Base-by-base conservation (phyloP, 768 basidiomycete genomes). In the Leucocoprinus leucothites region DNA sequence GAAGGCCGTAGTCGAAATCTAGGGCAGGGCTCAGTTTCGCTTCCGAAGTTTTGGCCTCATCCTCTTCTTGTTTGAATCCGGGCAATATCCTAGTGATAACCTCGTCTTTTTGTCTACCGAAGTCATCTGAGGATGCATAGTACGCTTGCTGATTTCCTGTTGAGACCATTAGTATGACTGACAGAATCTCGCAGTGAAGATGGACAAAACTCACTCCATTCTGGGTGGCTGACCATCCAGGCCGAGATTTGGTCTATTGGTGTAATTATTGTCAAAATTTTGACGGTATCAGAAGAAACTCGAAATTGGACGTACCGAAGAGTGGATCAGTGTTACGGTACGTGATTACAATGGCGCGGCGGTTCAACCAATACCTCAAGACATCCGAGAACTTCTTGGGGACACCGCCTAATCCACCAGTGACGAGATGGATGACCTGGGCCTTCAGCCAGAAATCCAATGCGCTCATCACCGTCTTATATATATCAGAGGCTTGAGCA, bases 161-260 rank as follows among this genome's bases (percentile, higher is more conserved):
- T n/a, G n/a, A 35, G 24, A 16, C 6, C 11, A 34, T 26, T 14
- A 11, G 13, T 9, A 3, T 21, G 3, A 21, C 8, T 14, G 8
- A 6, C 18, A 1, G 22, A 22, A 9, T 9, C 24, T 22, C 3
- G 21, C 11, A n/a, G 35, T 13, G 16, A 38, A 7, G 34, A 2
- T 31, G 21, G 13, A 7, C 6, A 4, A 38, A 18, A n/a, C 80
- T 56, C 52, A 78, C 81, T 69, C 80, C 81, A 85, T 14, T 76
- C 68, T 11, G 80, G 79, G 31, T 81, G 78, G 44, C 72, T 73
- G n/a, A 81, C 77, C 0, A 85, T 58, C 82, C 83, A 86, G 41
- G 73, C 67, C 67, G 84, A 71, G 48, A 86, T 73, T 84, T 84
- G 86, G 1, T 72, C 82, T 84, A 49, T 3, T 41, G 40, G 43